Evolutionary conservation across 345 rosid genomes (phyloP).

Genomic region (Cardamine occulta): DNA sequence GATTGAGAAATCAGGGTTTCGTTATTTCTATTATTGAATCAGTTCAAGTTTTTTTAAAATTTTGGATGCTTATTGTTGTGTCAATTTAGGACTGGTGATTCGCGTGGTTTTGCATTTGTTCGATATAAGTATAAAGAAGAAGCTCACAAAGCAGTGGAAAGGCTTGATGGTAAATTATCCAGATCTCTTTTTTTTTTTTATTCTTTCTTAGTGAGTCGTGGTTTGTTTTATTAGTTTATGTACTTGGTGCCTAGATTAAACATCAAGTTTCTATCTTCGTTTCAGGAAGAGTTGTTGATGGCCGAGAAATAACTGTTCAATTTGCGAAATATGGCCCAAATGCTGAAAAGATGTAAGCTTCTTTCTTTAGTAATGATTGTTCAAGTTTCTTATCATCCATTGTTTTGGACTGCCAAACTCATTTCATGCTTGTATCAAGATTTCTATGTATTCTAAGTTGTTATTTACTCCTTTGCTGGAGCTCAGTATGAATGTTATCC

Average conservation of each 20-base stretch:
- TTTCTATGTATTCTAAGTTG: neutral
- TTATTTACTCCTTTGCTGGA: neutral
- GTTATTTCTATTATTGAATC: neutral
- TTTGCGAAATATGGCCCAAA: constrained; percentile 98
- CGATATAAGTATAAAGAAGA: constrained; percentile 75
- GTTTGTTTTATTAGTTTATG: neutral
- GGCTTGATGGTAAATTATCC: constrained; percentile 61
- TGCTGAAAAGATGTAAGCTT: constrained; percentile 89
- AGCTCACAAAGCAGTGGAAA: constrained; percentile 75
- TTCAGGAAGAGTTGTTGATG: constrained; percentile 93
- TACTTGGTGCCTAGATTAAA: neutral
- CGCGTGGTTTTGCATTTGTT: constrained; percentile 81
- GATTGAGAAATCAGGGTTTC: constrained; percentile 23
- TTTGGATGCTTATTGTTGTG: neutral
- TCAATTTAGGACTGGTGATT: constrained; percentile 55
- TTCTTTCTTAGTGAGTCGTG: neutral
- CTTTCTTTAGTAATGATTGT: neutral
- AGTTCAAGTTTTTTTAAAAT: neutral
- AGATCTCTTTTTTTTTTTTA: neutral
- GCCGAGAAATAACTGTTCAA: constrained; percentile 93
- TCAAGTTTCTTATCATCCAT: neutral
- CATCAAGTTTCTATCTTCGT: constrained; percentile 3
- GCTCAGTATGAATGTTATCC: neutral
- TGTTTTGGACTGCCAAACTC: neutral
- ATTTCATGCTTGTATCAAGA: neutral